Base-by-base conservation (phyloP, 2,329 filamentous ascomycete species). In the Cladophialophora chaetospira region DNA sequence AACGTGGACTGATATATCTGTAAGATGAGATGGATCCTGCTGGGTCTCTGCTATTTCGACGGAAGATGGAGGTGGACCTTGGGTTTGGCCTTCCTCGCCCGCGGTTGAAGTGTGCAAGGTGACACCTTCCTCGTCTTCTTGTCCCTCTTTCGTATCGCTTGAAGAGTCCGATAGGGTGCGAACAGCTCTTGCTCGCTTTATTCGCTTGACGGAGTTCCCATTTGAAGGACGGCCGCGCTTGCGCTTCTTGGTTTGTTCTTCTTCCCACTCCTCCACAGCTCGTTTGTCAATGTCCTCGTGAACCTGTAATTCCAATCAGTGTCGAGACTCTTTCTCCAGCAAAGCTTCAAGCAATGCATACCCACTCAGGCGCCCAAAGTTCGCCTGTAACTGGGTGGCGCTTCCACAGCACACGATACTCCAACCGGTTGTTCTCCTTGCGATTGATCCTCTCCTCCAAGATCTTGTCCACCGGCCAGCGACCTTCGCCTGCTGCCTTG, bases 371-470 rank as follows among this genome's bases (percentile, higher is more conserved):
- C n/a, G 50, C 28, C 26, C 26, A 65, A 11, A 43, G 56, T 54
- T 68, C 60, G 19, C 51, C 40, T 10, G 42, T 64, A 25, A 44
- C 17, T 36, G 64, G 60, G 53, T 66, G 58, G 9, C 33, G 28
- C 35, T 55, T 53, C 65, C 65, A 67, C 45, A 60, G 47, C 6
- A 67, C 53, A 17, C 62, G 53, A 47, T 61, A 65, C 48, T 63
- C 38, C 23, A 28, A 56, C 43, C 46, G 46, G 15, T 2, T 11
- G 9, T 31, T 5, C 4, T 19, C 28, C 31, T 58, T 58, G 40
- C 48, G 50, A 35, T 40, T 21, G 51, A 67, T 69, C 66, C 68
- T 69, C 36, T 68, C 59, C 35, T 78, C 74, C 67, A 81, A 13
- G 13, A 66, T 61, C 43, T 23, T 29, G 4, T 36, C 40, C 2